A percentile compares a stretch with the other conserved stretches of the same genome.
Conservation (phyloP, 2,329 filamentous ascomycete genomes). For the Epichloe hybrida region DNA sequence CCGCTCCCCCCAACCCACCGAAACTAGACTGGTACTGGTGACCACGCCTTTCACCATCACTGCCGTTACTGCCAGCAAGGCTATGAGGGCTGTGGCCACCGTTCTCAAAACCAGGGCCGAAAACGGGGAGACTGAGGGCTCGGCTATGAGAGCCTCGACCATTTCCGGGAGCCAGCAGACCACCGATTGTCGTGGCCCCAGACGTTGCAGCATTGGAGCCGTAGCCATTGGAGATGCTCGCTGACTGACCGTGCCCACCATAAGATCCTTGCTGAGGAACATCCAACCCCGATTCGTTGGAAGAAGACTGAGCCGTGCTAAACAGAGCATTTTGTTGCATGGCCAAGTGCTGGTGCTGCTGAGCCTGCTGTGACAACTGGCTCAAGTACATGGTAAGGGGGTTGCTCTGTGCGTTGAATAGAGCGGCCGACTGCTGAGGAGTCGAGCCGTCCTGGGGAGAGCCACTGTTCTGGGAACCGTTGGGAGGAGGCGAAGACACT, state of each 20-base stretch:
- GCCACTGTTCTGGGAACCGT: constrained; percentile 46
- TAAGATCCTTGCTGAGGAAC: constrained; percentile 47
- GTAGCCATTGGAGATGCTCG: constrained; percentile 53
- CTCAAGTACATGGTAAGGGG: constrained; percentile 88
- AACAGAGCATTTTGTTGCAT: constrained; percentile 74
- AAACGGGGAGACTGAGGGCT: constrained; percentile 73
- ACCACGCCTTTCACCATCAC: constrained; percentile 43
- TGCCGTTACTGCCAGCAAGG: constrained; percentile 29
- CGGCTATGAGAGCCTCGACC: constrained; percentile 53
- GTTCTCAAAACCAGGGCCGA: constrained; percentile 51
- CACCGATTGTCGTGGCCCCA: constrained; percentile 57
- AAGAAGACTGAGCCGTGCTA: constrained; percentile 51
- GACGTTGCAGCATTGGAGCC: constrained; percentile 36
- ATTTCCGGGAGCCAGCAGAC: constrained; percentile 60
- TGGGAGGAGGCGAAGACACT: constrained; percentile 41
- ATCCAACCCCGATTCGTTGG: constrained; percentile 43
- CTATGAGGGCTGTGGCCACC: constrained; percentile 39
- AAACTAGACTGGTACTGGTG: constrained; percentile 55
- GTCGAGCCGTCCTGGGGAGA: constrained; percentile 40
- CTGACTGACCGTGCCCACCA: constrained; percentile 50
- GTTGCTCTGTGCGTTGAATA: constrained; percentile 75
- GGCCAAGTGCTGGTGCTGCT: constrained; percentile 55
- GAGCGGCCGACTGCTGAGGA: constrained; percentile 53
- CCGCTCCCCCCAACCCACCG: constrained; percentile 42
- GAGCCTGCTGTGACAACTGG: constrained; percentile 61